phyloP scores from a whole-genome alignment of 129 eudicot species.

The Arctium minus region DNA sequence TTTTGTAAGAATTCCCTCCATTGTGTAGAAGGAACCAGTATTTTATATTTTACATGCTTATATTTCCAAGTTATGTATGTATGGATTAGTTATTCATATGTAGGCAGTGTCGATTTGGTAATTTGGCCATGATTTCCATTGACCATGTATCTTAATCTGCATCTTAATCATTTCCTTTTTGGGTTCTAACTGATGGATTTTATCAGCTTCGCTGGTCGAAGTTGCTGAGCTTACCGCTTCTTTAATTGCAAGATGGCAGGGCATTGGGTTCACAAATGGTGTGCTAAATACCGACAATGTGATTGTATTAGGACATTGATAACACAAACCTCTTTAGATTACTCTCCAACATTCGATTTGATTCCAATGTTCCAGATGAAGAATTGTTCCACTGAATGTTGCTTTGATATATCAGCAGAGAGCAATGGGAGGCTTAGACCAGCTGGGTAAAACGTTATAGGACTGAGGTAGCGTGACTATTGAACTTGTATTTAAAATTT shows the following conservation, averaged over 20 bases:
- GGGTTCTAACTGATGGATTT: neutral
- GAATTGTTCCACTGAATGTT: conserved; percentile 72
- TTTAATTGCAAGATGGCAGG: conserved; percentile 85
- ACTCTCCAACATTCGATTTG: too few species aligned
- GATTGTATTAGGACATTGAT: conserved; percentile 87
- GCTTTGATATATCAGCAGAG: conserved; percentile 76
- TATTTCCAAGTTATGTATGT: too few species aligned
- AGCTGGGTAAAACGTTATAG: conserved; percentile 73
- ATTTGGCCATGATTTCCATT: neutral
- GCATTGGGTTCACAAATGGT: conserved; percentile 94
- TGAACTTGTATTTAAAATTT: neutral
- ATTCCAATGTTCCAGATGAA: too few species aligned
- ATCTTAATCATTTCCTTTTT: neutral
- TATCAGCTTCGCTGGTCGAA: conserved; percentile 90
- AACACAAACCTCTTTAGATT: conserved; percentile 87
- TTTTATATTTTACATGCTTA: too few species aligned
- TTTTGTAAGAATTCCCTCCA: too few species aligned
- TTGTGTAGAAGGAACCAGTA: too few species aligned
- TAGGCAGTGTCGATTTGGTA: neutral
- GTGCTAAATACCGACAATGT: conserved; percentile 91
- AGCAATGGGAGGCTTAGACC: conserved; percentile 88
- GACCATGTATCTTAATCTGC: neutral
- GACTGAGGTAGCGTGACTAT: conserved; percentile 50
- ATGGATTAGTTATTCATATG: too few species aligned
- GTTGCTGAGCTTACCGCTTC: conserved; percentile 86